A percentile compares a stretch with the other conserved stretches of the same genome.
Evolutionary conservation across 352 stramenopile genomes (phyloP).

Genomic region (Pythium brassicae): DNA sequence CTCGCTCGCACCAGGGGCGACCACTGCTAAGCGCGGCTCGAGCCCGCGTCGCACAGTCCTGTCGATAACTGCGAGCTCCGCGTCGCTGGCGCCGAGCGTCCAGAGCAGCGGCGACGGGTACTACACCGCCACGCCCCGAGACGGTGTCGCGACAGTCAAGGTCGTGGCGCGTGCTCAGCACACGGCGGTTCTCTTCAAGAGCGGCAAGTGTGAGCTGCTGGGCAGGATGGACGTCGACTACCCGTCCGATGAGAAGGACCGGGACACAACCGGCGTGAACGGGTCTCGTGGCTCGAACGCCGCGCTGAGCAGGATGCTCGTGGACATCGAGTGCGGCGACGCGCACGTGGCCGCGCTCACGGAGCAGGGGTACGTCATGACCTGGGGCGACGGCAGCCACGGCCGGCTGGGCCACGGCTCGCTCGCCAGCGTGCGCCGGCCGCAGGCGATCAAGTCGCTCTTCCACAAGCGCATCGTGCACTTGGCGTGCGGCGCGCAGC

Average conservation of each 20-base stretch:
- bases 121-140: conserved; percentile 5
- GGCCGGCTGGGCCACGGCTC: conserved; percentile 28
- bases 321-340: conserved; percentile 55
- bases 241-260: conserved; percentile 1
- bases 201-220: conserved; percentile 28
- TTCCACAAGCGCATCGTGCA: conserved; percentile 59
- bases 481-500: conserved; percentile 52
- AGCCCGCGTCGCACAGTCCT: conserved; percentile 14
- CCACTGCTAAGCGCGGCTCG: conserved; percentile 5
- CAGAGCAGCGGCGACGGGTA: conserved; percentile 6
- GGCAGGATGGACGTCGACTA: conserved; percentile 23
- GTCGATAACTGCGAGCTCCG: not conserved
- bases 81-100: not conserved
- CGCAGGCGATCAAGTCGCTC: conserved; percentile 33
- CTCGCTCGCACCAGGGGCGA: conserved; percentile 20
- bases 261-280: not conserved
- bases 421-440: conserved; percentile 3
- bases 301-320: conserved; percentile 49
- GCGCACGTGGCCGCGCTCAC: conserved; percentile 55
- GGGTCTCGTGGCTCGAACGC: conserved; percentile 17
- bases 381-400: conserved; percentile 58
- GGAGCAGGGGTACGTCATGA: conserved; percentile 69
- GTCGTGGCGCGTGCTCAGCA: conserved; percentile 34
- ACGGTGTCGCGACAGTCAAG: conserved; percentile 30
- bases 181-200: conserved; percentile 43